Percentiles rank a stretch among this genome's conserved stretches.
Evolutionary conservation across 495 filamentous ascomycete genomes (phyloP).

Genomic region (Daldinia caldariorum): DNA sequence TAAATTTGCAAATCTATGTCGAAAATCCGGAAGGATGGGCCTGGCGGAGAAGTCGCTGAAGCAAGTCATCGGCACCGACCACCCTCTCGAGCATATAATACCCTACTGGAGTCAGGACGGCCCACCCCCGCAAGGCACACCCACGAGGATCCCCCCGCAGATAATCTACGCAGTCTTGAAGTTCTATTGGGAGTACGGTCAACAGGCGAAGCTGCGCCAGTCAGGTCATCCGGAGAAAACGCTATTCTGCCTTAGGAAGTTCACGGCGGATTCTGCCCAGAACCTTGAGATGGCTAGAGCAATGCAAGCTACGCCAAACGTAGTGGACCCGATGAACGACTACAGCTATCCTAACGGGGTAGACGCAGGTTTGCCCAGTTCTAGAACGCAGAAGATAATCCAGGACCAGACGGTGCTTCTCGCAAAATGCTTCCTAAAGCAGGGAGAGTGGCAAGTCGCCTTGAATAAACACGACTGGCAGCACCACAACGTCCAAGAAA

Average conservation of each 20-base stretch:
- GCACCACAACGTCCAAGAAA: constrained; percentile 75
- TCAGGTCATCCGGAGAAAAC: constrained; percentile 66
- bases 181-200: constrained; percentile 89
- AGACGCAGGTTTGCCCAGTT: constrained; percentile 54
- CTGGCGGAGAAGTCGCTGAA: constrained; percentile 97
- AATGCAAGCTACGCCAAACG: constrained; percentile 62
- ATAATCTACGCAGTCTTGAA: constrained; percentile 93
- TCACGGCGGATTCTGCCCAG: constrained; percentile 80
- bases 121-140: constrained; percentile 58
- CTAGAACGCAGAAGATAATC: constrained; percentile 57
- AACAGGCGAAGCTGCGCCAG: constrained; percentile 51
- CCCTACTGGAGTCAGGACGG: constrained; percentile 59
- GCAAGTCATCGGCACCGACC: constrained; percentile 66
- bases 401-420: constrained; percentile 78
- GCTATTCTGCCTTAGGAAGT: constrained; percentile 79
- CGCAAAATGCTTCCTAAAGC: constrained; percentile 92
- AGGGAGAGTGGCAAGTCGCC: constrained; percentile 92
- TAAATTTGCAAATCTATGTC: constrained; percentile 97
- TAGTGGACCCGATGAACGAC: constrained; percentile 58
- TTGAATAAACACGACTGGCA: constrained; percentile 88
- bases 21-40: constrained; percentile 92
- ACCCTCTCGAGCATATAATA: constrained; percentile 69
- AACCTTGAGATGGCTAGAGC: constrained; percentile 68
- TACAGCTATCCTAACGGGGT: constrained; percentile 70
- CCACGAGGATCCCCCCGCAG: constrained; percentile 69